Evolutionary conservation across 2,329 filamentous ascomycete genomes (phyloP).

Genomic region (Hymenoscyphus fructigenus): DNA sequence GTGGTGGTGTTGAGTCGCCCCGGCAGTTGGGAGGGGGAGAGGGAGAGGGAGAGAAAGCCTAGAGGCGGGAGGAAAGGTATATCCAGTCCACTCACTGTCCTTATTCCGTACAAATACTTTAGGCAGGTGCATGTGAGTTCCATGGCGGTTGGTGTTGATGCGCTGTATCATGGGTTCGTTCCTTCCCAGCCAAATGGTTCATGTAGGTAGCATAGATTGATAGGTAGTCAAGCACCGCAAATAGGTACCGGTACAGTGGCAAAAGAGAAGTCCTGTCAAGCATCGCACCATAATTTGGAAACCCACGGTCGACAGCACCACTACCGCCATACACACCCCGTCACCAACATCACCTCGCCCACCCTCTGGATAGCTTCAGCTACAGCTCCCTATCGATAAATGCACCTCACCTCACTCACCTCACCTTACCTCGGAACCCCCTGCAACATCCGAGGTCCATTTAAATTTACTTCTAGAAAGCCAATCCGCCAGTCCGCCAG

Average conservation of each 20-base stretch:
- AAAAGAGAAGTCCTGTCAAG: background rate
- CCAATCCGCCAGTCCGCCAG: no score
- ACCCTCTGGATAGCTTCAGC: background rate
- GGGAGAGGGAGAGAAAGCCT: background rate
- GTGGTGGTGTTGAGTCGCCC: background rate
- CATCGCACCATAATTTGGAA: background rate
- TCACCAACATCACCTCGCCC: background rate
- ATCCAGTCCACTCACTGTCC: no score
- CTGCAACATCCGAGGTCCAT: background rate
- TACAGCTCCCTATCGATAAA: background rate
- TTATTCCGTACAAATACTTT: background rate
- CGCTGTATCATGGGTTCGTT: background rate
- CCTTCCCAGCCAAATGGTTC: background rate
- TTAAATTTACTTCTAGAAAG: background rate
- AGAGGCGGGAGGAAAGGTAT: background rate
- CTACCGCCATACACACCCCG: background rate
- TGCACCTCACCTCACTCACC: background rate
- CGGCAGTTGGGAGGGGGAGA: background rate
- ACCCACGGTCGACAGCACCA: background rate
- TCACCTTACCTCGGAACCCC: no score
- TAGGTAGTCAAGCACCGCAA: background rate
- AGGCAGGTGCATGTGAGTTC: background rate
- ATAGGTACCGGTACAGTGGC: background rate
- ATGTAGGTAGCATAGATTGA: background rate
- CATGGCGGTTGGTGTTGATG: background rate